Evolutionary conservation across 2,329 filamentous ascomycete genomes (phyloP).

Genomic region (Allantophomopsis lycopodina): DNA sequence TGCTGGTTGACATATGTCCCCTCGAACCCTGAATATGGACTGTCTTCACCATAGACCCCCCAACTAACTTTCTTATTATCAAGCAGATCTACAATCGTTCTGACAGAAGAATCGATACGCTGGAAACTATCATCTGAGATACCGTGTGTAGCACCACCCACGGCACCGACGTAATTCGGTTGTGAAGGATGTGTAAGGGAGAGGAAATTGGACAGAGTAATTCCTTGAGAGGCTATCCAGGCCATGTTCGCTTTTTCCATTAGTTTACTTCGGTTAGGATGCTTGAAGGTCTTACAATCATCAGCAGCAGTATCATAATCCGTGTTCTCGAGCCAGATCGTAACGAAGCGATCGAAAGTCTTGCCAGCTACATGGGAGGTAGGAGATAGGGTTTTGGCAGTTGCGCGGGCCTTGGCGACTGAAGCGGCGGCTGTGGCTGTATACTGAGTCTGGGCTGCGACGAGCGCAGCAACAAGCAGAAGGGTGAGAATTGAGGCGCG

Average conservation of each 20-base stretch:
- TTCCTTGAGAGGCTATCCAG: constrained; percentile 34
- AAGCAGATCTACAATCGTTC: constrained; percentile 49
- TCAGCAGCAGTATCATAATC: not conserved
- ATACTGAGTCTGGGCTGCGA: not conserved
- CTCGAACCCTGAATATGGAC: constrained; percentile 62
- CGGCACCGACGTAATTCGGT: constrained; percentile 46
- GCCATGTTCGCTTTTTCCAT: constrained; percentile 20
- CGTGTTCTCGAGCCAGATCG: constrained; percentile 45
- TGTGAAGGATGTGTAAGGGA: constrained; percentile 42
- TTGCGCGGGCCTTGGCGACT: constrained; percentile 24
- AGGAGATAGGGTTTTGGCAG: constrained; percentile 26
- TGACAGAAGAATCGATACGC: constrained; percentile 3
- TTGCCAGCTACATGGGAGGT: constrained; percentile 31
- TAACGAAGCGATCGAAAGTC: constrained; percentile 39
- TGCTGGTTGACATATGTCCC: constrained; percentile 49
- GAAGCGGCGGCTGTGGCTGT: constrained; percentile 8
- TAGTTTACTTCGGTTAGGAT: no score
- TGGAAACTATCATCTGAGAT: constrained; percentile 34
- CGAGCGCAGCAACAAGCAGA: not conserved
- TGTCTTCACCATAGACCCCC: constrained; percentile 63
- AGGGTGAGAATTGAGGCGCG: no score
- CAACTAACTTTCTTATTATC: constrained; percentile 47
- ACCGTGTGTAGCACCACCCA: constrained; percentile 40
- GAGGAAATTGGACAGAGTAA: constrained; percentile 34
- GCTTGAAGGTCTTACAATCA: not conserved